Conservation (phyloP, 768 basidiomycete species). For the Lentinula edodes region DNA sequence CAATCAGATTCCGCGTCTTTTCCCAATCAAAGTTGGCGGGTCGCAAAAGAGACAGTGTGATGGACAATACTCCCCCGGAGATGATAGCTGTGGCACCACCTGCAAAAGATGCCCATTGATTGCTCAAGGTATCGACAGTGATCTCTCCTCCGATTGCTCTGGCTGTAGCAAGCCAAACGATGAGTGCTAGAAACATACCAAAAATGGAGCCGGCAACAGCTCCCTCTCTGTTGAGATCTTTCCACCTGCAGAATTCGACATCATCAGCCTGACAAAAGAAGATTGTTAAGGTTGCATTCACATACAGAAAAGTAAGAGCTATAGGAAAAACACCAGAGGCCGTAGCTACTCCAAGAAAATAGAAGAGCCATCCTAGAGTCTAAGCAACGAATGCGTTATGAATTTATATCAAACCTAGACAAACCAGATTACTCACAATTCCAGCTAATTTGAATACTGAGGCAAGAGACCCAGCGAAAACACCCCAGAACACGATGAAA, state of each 20-base stretch:
- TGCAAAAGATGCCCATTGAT: conserved; percentile 20
- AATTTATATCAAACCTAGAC: not conserved
- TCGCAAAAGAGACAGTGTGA: conserved; percentile 17
- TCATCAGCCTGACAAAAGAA: not conserved
- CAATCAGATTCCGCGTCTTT: conserved; percentile 14
- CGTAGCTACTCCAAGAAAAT: conserved; percentile 18
- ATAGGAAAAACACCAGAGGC: conserved; percentile 19
- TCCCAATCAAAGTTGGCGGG: conserved; percentile 23
- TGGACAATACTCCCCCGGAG: conserved; percentile 18
- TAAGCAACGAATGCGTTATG: not conserved
- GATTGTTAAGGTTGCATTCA: not conserved
- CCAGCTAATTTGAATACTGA: conserved; percentile 11
- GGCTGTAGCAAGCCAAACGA: conserved; percentile 21
- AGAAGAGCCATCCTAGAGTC: conserved; percentile 23
- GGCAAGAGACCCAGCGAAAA: conserved; percentile 10
- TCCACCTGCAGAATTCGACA: conserved; percentile 11
- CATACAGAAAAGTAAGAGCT: conserved; percentile 13
- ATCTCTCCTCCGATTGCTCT: conserved; percentile 14
- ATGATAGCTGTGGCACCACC: conserved; percentile 20
- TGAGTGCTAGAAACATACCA: conserved; percentile 19
- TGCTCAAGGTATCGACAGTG: conserved; percentile 17
- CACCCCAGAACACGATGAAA: conserved; percentile 9
- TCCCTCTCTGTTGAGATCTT: conserved; percentile 15
- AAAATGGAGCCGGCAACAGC: conserved; percentile 19
- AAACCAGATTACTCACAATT: not conserved